Percentiles rank a stretch among this genome's conserved stretches.
These are phyloP conservation scores for Capronia epimyces DNA, from an alignment of 2,329 filamentous ascomycete genomes.

Conservation along the genomic window DNA sequence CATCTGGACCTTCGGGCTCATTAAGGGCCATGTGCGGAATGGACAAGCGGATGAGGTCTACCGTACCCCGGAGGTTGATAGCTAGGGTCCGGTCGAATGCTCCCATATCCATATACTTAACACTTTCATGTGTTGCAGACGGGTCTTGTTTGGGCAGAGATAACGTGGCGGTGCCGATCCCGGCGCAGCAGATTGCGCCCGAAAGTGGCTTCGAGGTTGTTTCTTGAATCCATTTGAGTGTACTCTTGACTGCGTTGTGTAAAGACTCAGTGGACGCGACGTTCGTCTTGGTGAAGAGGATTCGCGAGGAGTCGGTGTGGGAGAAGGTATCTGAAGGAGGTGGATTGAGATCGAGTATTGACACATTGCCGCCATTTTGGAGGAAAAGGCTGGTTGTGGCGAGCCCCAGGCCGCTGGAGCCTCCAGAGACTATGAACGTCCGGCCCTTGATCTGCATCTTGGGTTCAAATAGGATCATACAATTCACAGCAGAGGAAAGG, in stretches of 20 bases:
- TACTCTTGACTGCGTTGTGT: constrained; percentile 22
- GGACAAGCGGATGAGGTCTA: constrained; percentile 28
- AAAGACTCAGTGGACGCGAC: constrained; percentile 27
- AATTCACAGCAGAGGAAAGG: background rate
- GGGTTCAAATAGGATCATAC: background rate
- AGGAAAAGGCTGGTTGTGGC: constrained; percentile 26
- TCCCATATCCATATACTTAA: constrained; percentile 46
- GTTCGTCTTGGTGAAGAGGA: constrained; percentile 29
- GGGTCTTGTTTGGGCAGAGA: constrained; percentile 24
- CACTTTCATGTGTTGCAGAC: constrained; percentile 15
- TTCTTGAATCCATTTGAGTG: constrained; percentile 24
- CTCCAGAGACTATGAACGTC: constrained; percentile 25
- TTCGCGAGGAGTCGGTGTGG: constrained; percentile 26
- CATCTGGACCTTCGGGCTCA: constrained; percentile 23
- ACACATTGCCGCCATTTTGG: constrained; percentile 27
- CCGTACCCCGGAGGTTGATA: constrained; percentile 30
- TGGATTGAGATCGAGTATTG: constrained; percentile 30
- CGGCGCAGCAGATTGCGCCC: constrained; percentile 26
- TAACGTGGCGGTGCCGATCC: constrained; percentile 27
- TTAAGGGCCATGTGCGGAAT: constrained; percentile 27
- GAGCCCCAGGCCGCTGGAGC: constrained; percentile 27
- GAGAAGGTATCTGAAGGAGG: constrained; percentile 17
- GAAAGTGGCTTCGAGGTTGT: constrained; percentile 24
- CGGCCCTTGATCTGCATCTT: constrained; percentile 28
- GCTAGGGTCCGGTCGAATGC: constrained; percentile 55